Conservation (phyloP, 2,329 filamentous ascomycete genomes). For the Zopfia rhizophila region DNA sequence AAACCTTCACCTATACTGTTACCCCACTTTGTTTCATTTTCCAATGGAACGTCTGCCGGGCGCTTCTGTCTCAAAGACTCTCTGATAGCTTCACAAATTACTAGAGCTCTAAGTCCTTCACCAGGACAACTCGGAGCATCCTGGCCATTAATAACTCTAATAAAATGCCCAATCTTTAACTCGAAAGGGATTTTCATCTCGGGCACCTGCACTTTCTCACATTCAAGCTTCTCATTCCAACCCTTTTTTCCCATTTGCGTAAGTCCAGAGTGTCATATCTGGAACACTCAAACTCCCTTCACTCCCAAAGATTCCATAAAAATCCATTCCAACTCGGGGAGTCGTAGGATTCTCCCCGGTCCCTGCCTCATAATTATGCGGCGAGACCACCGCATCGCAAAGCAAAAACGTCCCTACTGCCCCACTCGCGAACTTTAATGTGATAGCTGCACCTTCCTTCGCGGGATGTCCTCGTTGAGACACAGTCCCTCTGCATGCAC, state of each 20-base stretch:
- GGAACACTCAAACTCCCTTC: slow-evolving; percentile 64
- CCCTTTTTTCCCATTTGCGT: slow-evolving; percentile 52
- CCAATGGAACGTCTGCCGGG: slow-evolving; percentile 42
- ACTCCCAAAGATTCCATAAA: slow-evolving; percentile 67
- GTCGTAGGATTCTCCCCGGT: slow-evolving; percentile 69
- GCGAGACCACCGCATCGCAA: slow-evolving; percentile 62
- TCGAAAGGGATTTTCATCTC: slow-evolving; percentile 60
- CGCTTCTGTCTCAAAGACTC: slow-evolving; percentile 53
- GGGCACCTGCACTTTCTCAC: slow-evolving; percentile 45
- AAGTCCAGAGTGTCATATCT: slow-evolving; percentile 63
- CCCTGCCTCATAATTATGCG: slow-evolving; percentile 66
- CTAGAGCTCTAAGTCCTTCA: slow-evolving; percentile 62
- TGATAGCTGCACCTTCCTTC: slow-evolving; percentile 67
- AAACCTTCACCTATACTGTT: too few relatives aligned
- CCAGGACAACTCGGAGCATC: slow-evolving; percentile 60
- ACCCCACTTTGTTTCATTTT: slow-evolving; percentile 2
- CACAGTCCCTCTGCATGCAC: slow-evolving; percentile 61
- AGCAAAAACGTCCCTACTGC: slow-evolving; percentile 68
- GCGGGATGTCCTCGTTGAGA: slow-evolving; percentile 60
- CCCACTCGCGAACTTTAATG: slow-evolving; percentile 64
- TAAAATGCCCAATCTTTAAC: slow-evolving; percentile 63
- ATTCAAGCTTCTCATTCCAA: slow-evolving; percentile 54
- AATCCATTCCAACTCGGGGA: slow-evolving; percentile 54
- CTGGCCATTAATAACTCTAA: slow-evolving; percentile 58
- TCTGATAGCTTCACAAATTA: slow-evolving; percentile 64